phyloP scores from a whole-genome alignment of 257 asterid species.

The Solanum neorickii region DNA sequence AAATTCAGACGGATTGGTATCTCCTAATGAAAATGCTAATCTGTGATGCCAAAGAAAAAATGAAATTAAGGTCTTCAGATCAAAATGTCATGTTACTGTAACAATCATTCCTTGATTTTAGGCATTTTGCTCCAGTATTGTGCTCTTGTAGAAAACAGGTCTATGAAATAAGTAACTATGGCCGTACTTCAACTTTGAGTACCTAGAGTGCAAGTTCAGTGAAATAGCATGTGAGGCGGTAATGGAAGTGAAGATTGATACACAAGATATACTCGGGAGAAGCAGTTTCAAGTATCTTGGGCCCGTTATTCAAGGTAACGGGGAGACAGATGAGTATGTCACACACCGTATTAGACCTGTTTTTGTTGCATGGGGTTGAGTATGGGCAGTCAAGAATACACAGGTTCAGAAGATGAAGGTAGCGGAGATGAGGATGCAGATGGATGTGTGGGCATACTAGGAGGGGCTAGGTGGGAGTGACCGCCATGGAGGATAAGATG shows the following conservation, averaged over 20 bases:
- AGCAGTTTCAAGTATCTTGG: background rate
- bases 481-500: background rate
- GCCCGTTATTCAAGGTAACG: background rate
- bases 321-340: background rate
- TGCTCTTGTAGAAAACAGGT: background rate
- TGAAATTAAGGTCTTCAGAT: background rate
- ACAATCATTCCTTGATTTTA: background rate
- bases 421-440: background rate
- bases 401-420: background rate
- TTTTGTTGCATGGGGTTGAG: background rate
- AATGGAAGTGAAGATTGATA: background rate
- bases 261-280: background rate
- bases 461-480: background rate
- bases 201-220: background rate
- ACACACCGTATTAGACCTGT: background rate
- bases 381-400: background rate
- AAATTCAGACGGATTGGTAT: background rate
- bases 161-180: background rate
- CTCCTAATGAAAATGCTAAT: background rate
- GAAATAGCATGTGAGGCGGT: background rate
- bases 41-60: background rate
- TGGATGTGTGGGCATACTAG: background rate
- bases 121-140: background rate
- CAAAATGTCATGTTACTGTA: background rate
- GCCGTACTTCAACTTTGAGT: background rate